Evolutionary conservation across 2,329 filamentous ascomycete genomes (phyloP).

Genomic region (Pyrenophora seminiperda): DNA sequence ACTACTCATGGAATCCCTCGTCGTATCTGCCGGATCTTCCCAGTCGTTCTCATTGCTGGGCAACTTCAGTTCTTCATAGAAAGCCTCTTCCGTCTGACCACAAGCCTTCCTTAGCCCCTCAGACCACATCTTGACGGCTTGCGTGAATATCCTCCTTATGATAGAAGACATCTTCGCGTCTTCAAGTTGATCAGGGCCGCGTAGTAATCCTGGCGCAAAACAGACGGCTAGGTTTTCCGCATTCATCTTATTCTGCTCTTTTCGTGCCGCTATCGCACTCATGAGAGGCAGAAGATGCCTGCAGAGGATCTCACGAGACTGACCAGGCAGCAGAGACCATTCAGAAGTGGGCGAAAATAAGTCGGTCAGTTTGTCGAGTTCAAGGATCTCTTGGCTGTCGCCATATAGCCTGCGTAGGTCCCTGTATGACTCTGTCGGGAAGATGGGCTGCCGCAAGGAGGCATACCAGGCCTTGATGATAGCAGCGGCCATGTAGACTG

Average conservation of each 20-base stretch:
- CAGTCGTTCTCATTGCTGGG: slow-evolving; percentile 52
- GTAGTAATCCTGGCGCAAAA: slow-evolving; percentile 58
- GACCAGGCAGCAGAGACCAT: slow-evolving; percentile 53
- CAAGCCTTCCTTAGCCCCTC: slow-evolving; percentile 52
- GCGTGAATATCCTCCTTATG: slow-evolving; percentile 56
- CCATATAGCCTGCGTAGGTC: slow-evolving; percentile 53
- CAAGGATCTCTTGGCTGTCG: slow-evolving; percentile 45
- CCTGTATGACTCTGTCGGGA: slow-evolving; percentile 57
- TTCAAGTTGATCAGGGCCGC: slow-evolving; percentile 60
- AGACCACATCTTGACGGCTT: slow-evolving; percentile 55
- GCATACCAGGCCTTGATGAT: slow-evolving; percentile 63
- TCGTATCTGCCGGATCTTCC: slow-evolving; percentile 54
- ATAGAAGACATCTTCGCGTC: slow-evolving; percentile 60
- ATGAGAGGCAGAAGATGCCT: slow-evolving; percentile 61
- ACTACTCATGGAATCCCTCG: slow-evolving; percentile 28
- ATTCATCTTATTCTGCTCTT: slow-evolving; percentile 61
- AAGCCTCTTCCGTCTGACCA: slow-evolving; percentile 44
- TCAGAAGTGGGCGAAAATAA: slow-evolving; percentile 54
- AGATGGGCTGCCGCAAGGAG: slow-evolving; percentile 58
- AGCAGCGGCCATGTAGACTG: slow-evolving; percentile 58
- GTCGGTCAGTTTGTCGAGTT: slow-evolving; percentile 52
- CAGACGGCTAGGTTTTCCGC: slow-evolving; percentile 60
- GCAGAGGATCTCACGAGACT: slow-evolving; percentile 55
- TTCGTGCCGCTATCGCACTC: slow-evolving; percentile 52
- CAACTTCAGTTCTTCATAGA: slow-evolving; percentile 49